Conservation (phyloP, 2,329 filamentous ascomycete genomes). For the Aotearoamyces nothofagi region DNA sequence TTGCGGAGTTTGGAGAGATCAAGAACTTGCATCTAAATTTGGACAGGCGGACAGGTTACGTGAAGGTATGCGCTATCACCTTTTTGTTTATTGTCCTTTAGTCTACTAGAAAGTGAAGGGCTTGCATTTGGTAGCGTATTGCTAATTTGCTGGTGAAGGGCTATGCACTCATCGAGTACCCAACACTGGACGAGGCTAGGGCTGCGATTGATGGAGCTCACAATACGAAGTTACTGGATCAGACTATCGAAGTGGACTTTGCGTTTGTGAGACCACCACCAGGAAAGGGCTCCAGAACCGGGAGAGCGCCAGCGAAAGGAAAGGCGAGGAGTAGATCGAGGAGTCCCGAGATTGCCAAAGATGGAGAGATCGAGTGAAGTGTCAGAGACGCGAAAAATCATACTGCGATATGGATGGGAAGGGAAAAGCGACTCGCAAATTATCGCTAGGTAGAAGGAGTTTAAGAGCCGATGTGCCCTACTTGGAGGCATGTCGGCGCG, state of each 20-base stretch:
- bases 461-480: background rate
- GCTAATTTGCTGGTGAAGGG: constrained; percentile 36
- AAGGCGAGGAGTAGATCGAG: constrained; percentile 19
- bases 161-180: constrained; percentile 74
- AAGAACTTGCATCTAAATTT: constrained; percentile 78
- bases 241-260: constrained; percentile 70
- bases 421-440: background rate
- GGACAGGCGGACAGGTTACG: constrained; percentile 69
- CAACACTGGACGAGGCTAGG: constrained; percentile 62
- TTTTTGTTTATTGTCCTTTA: no score
- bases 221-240: constrained; percentile 62
- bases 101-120: no score
- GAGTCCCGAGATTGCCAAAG: constrained; percentile 15
- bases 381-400: background rate
- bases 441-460: background rate
- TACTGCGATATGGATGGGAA: background rate
- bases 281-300: constrained; percentile 29
- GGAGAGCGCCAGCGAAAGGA: constrained; percentile 17
- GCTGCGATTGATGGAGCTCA: constrained; percentile 74
- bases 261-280: constrained; percentile 72
- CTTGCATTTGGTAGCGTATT: no score
- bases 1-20: constrained; percentile 74
- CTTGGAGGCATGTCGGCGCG: background rate
- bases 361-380: constrained; percentile 13
- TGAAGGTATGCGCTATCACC: constrained; percentile 46